Percentiles rank a stretch among this genome's conserved stretches.
phyloP scores from a whole-genome alignment of 306 rosid genomes.

The Quercus alba region DNA sequence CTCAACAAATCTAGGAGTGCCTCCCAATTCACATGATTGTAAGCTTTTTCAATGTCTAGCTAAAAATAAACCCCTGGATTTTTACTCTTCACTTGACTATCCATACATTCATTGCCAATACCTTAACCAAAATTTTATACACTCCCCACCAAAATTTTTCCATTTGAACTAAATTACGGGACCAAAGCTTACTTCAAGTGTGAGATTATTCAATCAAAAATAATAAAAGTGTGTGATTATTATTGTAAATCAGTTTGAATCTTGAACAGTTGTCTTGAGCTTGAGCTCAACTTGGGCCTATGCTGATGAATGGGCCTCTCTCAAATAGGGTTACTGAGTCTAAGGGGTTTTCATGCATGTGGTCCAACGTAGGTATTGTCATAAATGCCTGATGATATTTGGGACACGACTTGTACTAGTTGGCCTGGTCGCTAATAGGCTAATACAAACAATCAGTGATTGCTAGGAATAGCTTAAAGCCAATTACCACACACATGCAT shows the following conservation, averaged over 20 bases:
- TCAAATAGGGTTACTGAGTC: neutral
- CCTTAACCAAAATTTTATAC: no score
- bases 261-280: constrained; percentile 16
- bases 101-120: no score
- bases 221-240: neutral
- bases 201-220: neutral
- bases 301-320: neutral
- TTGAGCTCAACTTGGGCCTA: constrained; percentile 1
- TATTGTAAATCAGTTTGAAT: constrained; percentile 3
- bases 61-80: no score
- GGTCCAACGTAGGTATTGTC: constrained; percentile 6
- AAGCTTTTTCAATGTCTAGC: no score
- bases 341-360: neutral
- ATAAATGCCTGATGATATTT: constrained; percentile 8
- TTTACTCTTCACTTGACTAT: no score
- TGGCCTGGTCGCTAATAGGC: constrained; percentile 14
- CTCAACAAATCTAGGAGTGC: no score
- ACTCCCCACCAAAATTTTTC: neutral
- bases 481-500: neutral
- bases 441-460: neutral
- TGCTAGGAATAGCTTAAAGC: neutral
- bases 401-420: neutral
- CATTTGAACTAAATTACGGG: neutral
- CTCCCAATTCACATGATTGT: no score
- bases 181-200: neutral